These are phyloP conservation scores for Suillus subaureus DNA, from an alignment of 768 basidiomycete genomes.

Conservation along the genomic window DNA sequence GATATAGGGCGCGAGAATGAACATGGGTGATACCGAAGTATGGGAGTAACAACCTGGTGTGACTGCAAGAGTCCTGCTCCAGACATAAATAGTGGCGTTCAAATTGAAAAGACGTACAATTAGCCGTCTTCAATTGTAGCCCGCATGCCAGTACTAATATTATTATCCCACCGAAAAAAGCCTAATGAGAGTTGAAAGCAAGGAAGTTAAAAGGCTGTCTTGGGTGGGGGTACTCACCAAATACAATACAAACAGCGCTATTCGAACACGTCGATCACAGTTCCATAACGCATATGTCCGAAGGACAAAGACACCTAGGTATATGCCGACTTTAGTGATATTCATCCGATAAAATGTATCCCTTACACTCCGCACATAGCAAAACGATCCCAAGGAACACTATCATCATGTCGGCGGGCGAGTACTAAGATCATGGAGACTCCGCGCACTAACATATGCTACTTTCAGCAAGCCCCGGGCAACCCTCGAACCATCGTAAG, in stretches of 20 bases:
- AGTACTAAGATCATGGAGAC: background rate
- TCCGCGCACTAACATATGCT: background rate
- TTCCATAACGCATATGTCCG: conserved; percentile 4
- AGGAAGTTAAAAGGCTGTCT: background rate
- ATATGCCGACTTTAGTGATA: background rate
- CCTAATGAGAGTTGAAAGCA: background rate
- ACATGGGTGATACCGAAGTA: background rate
- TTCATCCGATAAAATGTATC: background rate
- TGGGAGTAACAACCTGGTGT: background rate
- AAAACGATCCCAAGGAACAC: background rate
- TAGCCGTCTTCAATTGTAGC: background rate
- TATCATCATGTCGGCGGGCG: background rate
- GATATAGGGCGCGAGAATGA: background rate
- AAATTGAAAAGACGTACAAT: background rate
- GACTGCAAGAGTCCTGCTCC: background rate
- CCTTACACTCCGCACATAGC: background rate
- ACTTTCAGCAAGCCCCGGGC: background rate
- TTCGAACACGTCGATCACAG: conserved; percentile 1
- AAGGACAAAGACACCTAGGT: background rate
- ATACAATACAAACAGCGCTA: background rate
- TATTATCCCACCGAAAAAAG: background rate
- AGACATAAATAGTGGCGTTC: background rate
- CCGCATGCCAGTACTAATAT: background rate
- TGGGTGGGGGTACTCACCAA: background rate
- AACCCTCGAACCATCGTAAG: background rate